A percentile compares a stretch with the other conserved stretches of the same genome.
phyloP scores from a whole-genome alignment of 2,329 filamentous ascomycete species.

The Aspergillus flavus region DNA sequence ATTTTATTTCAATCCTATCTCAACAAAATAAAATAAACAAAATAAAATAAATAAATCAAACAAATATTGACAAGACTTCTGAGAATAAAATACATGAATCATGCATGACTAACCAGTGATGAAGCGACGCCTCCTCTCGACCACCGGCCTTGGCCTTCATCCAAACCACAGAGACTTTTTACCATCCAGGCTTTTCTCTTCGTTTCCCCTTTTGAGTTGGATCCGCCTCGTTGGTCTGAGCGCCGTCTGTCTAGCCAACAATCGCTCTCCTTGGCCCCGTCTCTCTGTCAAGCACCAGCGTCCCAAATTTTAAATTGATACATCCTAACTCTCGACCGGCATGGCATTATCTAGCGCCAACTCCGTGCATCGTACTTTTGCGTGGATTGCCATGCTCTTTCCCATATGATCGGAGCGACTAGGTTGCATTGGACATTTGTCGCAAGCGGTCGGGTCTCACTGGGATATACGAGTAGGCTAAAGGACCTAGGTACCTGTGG shows the following conservation, averaged over 20 bases:
- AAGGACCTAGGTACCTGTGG: neutral
- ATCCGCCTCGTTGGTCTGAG: constrained; percentile 6
- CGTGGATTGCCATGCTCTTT: neutral
- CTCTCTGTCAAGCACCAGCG: neutral
- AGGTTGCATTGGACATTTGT: neutral
- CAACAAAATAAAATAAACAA: neutral
- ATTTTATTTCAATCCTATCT: neutral
- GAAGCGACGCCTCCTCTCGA: neutral
- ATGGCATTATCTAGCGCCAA: constrained; percentile 1
- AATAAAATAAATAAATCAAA: no score
- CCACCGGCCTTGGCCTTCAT: neutral
- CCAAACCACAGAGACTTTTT: neutral
- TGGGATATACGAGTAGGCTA: neutral
- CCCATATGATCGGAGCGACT: neutral
- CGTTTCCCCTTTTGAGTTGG: neutral
- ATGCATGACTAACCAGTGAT: neutral
- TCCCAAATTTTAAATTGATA: no score
- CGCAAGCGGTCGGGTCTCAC: neutral
- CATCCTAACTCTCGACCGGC: neutral
- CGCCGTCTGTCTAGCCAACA: constrained; percentile 6
- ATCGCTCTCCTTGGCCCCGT: neutral
- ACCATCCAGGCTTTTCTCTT: neutral
- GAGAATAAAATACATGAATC: neutral
- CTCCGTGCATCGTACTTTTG: constrained; percentile 6
- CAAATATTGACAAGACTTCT: no score